Evolutionary conservation across 768 basidiomycete species (phyloP), one percentile per base, ranked within the genome.

Genomic region (Lactifluus rugatus): DNA sequence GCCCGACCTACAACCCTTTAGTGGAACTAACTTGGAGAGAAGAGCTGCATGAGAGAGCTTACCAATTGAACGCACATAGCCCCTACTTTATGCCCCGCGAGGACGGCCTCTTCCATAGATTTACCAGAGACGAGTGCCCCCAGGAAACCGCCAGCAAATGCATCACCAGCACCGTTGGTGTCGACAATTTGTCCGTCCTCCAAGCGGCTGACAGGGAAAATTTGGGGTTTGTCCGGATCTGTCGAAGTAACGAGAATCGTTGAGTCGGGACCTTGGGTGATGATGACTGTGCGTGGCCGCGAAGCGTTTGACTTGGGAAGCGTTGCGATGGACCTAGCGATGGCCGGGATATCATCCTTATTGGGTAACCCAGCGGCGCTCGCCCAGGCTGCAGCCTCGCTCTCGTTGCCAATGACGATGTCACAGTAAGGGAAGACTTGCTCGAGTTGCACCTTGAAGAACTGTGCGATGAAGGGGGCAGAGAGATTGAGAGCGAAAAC

Each of bases 91-190:
- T 98, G 95, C 1, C 95, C 96, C 28, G 79, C 82, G 73, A 87
- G 82, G 58, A 99, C 80, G 48, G 79, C 79, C 70, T 92, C 85
- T 19, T 87, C 84, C 28, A 91, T 67, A 28, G 68, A 73, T 78
- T 91, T 96, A 13, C 92, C 93, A 36, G 80, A 70, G 52, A 90
- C 84, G 56, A 81, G 77, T 1, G 87, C 94, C 51, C 91, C 96
- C 53, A 97, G 72, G 80, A 98, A 94, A 39, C 90, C 96, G 57
- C 95, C 96, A 25, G 93, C 93, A 66, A 99, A 98, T 44, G 91
- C 92, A 70, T 99, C 95, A 44, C 96, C 96, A 21, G 96, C 96
- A 52, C 91, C 96, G 72, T 99, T 99, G 48, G 96, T 98, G 70
- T 99, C 96, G 58, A 96, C 86, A 64, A 96, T 93, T 70, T 84